These are phyloP conservation scores for Cystofilobasidium bisporidii DNA, from an alignment of 768 basidiomycete species.

Conservation along the genomic window DNA sequence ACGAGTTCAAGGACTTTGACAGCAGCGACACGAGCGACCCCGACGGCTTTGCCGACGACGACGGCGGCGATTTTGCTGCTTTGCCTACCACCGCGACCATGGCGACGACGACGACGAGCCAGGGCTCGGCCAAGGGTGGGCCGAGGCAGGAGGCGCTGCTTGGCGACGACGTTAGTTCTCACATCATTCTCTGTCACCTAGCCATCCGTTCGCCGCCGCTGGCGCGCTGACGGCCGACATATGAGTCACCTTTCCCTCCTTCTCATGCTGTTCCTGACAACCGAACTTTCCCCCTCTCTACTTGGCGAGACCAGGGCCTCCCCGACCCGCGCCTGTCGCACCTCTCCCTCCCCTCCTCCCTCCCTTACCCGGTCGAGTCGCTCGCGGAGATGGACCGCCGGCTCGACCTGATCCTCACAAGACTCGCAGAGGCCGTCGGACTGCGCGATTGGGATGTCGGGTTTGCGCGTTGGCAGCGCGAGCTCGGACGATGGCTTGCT, in stretches of 20 bases:
- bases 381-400: slow-evolving; percentile 64
- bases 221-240: no score
- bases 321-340: slow-evolving; percentile 8
- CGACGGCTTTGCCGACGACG: slow-evolving; percentile 21
- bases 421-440: slow-evolving; percentile 61
- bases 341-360: slow-evolving; percentile 9
- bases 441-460: slow-evolving; percentile 77
- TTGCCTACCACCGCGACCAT: no score
- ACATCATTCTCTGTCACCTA: no score
- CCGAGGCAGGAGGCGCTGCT: neutral
- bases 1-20: slow-evolving; percentile 22
- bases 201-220: no score
- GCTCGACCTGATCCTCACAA: slow-evolving; percentile 59
- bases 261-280: no score
- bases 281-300: no score
- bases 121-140: neutral
- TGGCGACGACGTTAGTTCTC: neutral
- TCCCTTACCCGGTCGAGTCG: slow-evolving; percentile 71
- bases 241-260: no score
- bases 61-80: neutral
- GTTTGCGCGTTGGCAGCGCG: slow-evolving; percentile 59
- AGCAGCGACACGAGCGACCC: slow-evolving; percentile 11
- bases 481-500: slow-evolving; percentile 14
- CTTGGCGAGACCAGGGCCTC: neutral
- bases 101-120: neutral